A percentile compares a stretch with the other conserved stretches of the same genome.
Evolutionary conservation across 164 flowering plant species (phyloP).

Genomic region (Macadamia tetraphylla): DNA sequence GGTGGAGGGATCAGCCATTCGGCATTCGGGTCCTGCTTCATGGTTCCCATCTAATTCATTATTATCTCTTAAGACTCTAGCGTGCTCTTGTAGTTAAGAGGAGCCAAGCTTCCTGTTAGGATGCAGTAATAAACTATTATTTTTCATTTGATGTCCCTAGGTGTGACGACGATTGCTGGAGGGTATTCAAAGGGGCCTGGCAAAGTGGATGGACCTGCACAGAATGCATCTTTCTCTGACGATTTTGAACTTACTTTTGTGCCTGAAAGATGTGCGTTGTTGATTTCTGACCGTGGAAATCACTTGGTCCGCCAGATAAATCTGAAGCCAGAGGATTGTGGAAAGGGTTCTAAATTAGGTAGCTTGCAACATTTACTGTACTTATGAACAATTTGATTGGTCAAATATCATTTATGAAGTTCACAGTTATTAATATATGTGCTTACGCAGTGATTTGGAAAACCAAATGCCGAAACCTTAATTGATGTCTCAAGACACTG

Average conservation of each 20-base stretch:
- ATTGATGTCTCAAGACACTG: too few species aligned
- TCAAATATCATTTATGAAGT: neutral
- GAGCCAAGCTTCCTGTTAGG: neutral
- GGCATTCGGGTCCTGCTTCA: neutral
- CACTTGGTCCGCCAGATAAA: conserved; percentile 58
- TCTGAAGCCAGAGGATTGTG: conserved; percentile 59
- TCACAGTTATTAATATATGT: neutral
- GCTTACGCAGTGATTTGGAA: too few species aligned
- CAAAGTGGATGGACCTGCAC: conserved; percentile 65
- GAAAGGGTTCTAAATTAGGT: conserved; percentile 33
- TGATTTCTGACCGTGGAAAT: conserved; percentile 65
- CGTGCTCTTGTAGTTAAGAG: neutral
- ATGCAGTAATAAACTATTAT: neutral
- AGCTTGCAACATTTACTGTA: conserved; percentile 6
- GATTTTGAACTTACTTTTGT: conserved; percentile 59
- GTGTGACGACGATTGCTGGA: conserved; percentile 87
- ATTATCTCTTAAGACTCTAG: neutral
- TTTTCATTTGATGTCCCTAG: conserved; percentile 20
- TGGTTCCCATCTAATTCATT: neutral
- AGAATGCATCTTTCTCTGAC: conserved; percentile 60
- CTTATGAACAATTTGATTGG: neutral
- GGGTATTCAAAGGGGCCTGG: conserved; percentile 44
- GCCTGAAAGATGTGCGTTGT: conserved; percentile 50
- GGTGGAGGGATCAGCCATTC: neutral
- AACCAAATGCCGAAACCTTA: too few species aligned